phyloP scores from a whole-genome alignment of 2,329 filamentous ascomycete species.

The Aspergillus vadensis region DNA sequence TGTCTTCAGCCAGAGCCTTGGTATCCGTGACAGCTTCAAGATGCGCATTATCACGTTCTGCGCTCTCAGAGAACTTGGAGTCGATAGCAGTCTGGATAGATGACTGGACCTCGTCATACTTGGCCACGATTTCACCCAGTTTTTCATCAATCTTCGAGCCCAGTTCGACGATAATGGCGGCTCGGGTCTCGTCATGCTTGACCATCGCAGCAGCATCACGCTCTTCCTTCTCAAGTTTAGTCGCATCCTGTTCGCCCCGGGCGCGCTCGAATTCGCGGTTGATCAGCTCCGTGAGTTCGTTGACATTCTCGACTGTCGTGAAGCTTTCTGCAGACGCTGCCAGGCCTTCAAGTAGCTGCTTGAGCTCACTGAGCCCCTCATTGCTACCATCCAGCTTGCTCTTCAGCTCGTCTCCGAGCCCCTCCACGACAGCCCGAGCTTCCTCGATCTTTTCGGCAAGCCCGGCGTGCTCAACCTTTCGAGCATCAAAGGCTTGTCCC shows the following conservation, averaged over 20 bases:
- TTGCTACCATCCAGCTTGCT: conserved; percentile 75
- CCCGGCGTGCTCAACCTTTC: conserved; percentile 78
- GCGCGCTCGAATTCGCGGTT: conserved; percentile 86
- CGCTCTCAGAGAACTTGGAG: conserved; percentile 70
- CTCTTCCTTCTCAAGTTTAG: conserved; percentile 75
- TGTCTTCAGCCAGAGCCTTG: conserved; percentile 80
- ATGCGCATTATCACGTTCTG: conserved; percentile 71
- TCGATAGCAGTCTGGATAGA: conserved; percentile 71
- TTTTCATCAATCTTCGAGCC: conserved; percentile 70
- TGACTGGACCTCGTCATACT: conserved; percentile 83
- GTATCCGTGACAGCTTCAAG: conserved; percentile 73
- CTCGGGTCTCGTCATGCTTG: conserved; percentile 63
- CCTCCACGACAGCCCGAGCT: conserved; percentile 74
- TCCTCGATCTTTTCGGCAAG: conserved; percentile 77
- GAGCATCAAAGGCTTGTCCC: conserved; percentile 77
- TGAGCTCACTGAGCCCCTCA: conserved; percentile 62
- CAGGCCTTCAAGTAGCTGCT: conserved; percentile 66
- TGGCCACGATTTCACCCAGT: conserved; percentile 76
- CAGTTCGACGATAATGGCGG: conserved; percentile 57
- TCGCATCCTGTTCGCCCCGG: conserved; percentile 73
- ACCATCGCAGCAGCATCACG: conserved; percentile 56
- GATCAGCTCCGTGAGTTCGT: conserved; percentile 72
- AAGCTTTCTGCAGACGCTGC: conserved; percentile 58
- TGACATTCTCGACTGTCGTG: conserved; percentile 61
- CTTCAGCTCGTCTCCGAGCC: conserved; percentile 75